Conservation (phyloP, 768 basidiomycete species). For the Butyriboletus loyo region DNA sequence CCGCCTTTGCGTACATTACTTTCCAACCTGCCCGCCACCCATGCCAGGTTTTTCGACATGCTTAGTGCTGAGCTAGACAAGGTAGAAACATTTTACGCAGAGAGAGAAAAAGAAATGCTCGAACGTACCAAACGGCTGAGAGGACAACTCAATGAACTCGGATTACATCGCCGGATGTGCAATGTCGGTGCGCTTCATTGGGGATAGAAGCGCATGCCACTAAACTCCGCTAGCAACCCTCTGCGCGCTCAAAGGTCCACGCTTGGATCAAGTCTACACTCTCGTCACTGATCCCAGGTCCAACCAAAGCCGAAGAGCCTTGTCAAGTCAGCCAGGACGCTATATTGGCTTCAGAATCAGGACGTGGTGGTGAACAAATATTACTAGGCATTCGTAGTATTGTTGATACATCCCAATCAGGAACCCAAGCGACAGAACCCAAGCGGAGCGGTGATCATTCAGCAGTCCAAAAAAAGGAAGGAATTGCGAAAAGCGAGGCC, state of each 20-base stretch:
- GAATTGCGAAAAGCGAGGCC: neutral
- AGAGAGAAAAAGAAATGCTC: conserved; percentile 62
- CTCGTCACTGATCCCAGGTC: neutral
- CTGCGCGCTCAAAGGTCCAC: neutral
- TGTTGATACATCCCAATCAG: neutral
- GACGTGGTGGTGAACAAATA: conserved; percentile 9
- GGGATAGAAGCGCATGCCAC: neutral
- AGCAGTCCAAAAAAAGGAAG: neutral
- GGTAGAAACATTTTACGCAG: conserved; percentile 77
- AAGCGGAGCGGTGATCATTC: neutral
- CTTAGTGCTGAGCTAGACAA: conserved; percentile 80
- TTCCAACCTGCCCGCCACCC: conserved; percentile 52
- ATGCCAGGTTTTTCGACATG: conserved; percentile 68
- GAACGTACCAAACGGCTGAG: conserved; percentile 46
- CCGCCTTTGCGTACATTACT: conserved; percentile 48
- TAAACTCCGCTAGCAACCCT: conserved; percentile 9
- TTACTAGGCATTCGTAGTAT: neutral
- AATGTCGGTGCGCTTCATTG: conserved; percentile 40
- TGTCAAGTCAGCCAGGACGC: neutral
- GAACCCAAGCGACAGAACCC: neutral
- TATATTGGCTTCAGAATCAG: conserved; percentile 17
- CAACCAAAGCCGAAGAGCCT: neutral
- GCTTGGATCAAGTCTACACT: conserved; percentile 10
- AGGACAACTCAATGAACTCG: conserved; percentile 70
- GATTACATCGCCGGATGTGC: conserved; percentile 58